Percentiles rank a stretch among this genome's conserved stretches.
phyloP scores from a whole-genome alignment of 1,284 basidiomycete species.

The Butyriboletus regius region DNA sequence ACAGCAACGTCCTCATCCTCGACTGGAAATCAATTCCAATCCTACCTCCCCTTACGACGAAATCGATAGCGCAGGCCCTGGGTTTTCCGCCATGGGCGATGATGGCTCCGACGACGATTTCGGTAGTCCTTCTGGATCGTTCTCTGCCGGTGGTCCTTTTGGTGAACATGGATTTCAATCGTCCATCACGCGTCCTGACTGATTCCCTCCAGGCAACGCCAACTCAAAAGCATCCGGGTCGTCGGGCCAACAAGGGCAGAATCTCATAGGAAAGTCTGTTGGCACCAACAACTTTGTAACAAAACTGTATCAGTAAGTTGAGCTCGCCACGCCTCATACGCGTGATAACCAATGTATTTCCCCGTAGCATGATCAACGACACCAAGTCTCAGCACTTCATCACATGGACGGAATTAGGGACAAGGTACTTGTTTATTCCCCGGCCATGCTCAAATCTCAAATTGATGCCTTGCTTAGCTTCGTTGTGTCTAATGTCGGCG shows the following conservation, averaged over 20 bases:
- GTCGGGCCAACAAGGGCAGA: slow-evolving; percentile 31
- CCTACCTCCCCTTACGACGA: slow-evolving; percentile 27
- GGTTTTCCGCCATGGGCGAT: slow-evolving; percentile 15
- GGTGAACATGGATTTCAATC: slow-evolving; percentile 1
- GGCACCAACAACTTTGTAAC: slow-evolving; percentile 76
- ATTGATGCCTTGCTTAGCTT: slow-evolving; percentile 40
- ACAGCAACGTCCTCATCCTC: slow-evolving; percentile 12
- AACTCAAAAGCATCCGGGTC: slow-evolving; percentile 13
- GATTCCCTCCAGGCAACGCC: slow-evolving; percentile 1
- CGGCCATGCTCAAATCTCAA: neutral
- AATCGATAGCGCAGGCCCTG: slow-evolving; percentile 13
- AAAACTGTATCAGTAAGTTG: slow-evolving; percentile 71
- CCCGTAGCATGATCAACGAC: slow-evolving; percentile 69
- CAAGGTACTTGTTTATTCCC: slow-evolving; percentile 38
- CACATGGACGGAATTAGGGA: slow-evolving; percentile 69
- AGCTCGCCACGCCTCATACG: slow-evolving; percentile 1
- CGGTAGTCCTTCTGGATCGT: slow-evolving; percentile 17
- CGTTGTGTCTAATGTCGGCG: slow-evolving; percentile 73
- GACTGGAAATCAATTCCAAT: slow-evolving; percentile 20
- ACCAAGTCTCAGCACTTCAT: slow-evolving; percentile 70
- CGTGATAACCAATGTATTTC: neutral
- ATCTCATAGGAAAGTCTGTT: slow-evolving; percentile 55
- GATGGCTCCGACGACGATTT: slow-evolving; percentile 29
- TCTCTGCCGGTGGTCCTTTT: slow-evolving; percentile 9
- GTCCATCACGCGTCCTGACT: neutral